Percentiles rank a stretch among this genome's conserved stretches.
These are phyloP conservation scores for Margaritispora aquatica DNA, from an alignment of 495 filamentous ascomycete species.

Conservation along the genomic window DNA sequence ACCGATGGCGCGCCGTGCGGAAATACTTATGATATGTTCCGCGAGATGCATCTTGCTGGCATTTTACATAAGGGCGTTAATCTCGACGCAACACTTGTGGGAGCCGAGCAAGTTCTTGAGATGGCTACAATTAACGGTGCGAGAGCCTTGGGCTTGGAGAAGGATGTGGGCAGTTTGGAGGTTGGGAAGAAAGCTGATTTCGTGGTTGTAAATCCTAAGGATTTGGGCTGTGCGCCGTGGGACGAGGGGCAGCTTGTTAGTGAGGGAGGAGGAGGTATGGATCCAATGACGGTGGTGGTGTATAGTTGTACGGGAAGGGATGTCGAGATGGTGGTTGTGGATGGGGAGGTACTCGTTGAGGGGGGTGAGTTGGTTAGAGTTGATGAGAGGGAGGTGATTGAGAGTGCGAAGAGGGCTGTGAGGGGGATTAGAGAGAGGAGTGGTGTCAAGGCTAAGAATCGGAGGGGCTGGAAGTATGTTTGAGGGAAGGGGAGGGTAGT, in stretches of 20 bases:
- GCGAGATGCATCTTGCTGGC: slow-evolving; percentile 20
- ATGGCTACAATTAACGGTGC: slow-evolving; percentile 30
- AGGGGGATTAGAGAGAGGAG: slow-evolving; percentile 15
- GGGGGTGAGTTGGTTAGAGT: slow-evolving; percentile 16
- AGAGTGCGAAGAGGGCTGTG: slow-evolving; percentile 13
- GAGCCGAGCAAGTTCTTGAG: slow-evolving; percentile 15
- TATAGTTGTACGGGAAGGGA: slow-evolving; percentile 17
- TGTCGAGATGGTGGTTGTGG: slow-evolving; percentile 20
- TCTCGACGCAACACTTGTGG: slow-evolving; percentile 7
- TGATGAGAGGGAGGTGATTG: slow-evolving; percentile 11
- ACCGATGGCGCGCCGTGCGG: slow-evolving; percentile 21
- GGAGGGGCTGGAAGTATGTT: slow-evolving; percentile 18
- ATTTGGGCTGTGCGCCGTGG: slow-evolving; percentile 8
- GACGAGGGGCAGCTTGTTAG: slow-evolving; percentile 8
- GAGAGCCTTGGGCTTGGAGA: slow-evolving; percentile 41
- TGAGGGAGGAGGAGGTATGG: slow-evolving; percentile 11
- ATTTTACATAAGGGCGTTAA: slow-evolving; percentile 19
- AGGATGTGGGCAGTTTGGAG: slow-evolving; percentile 42
- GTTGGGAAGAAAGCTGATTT: slow-evolving; percentile 51
- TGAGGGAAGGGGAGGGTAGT: not conserved
- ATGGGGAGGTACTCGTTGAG: slow-evolving; percentile 14
- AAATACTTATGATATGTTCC: slow-evolving; percentile 23
- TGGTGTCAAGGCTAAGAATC: slow-evolving; percentile 11
- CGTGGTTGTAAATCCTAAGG: slow-evolving; percentile 27
- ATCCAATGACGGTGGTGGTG: slow-evolving; percentile 17